Conservation (phyloP, 2,329 filamentous ascomycete species). For the Monosporascus sp. region DNA sequence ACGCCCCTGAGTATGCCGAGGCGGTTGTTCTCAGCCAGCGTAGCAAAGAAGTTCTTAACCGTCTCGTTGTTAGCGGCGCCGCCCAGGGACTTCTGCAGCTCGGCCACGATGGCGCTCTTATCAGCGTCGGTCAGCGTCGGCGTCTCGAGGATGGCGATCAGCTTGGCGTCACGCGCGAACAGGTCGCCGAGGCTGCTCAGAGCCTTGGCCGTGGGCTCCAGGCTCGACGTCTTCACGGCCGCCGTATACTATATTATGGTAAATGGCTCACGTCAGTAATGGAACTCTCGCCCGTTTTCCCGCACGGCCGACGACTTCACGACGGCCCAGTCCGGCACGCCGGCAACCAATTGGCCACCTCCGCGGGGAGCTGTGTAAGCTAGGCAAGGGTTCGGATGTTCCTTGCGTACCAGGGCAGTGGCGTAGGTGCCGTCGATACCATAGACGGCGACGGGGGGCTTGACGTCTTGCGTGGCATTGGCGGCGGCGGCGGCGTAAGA, state of each 20-base stretch:
- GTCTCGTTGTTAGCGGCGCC: conserved; percentile 65
- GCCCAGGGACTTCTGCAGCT: conserved; percentile 80
- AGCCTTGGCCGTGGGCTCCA: conserved; percentile 81
- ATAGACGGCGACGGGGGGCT: conserved; percentile 86
- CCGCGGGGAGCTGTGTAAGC: background rate
- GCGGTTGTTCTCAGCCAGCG: conserved; percentile 95
- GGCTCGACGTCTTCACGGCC: conserved; percentile 76
- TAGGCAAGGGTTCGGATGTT: conserved; percentile 27
- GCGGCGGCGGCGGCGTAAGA: conserved; percentile 67
- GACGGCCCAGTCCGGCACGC: background rate
- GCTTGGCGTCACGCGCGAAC: conserved; percentile 79
- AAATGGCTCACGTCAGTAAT: conserved; percentile 15
- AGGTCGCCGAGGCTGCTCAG: conserved; percentile 65
- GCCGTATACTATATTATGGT: conserved; percentile 77
- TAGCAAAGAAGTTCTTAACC: conserved; percentile 87
- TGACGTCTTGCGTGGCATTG: conserved; percentile 52
- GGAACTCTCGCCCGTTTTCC: too few relatives aligned
- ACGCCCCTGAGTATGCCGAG: conserved; percentile 77
- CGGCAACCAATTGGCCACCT: conserved; percentile 4
- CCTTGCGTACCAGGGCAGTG: conserved; percentile 76
- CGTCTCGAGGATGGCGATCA: conserved; percentile 67
- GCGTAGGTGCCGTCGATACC: conserved; percentile 98
- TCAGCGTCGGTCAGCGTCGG: conserved; percentile 74
- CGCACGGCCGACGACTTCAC: too few relatives aligned
- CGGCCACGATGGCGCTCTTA: conserved; percentile 79